Base-by-base conservation (phyloP, 306 rosid genomes). In the Acacia crassicarpa region DNA sequence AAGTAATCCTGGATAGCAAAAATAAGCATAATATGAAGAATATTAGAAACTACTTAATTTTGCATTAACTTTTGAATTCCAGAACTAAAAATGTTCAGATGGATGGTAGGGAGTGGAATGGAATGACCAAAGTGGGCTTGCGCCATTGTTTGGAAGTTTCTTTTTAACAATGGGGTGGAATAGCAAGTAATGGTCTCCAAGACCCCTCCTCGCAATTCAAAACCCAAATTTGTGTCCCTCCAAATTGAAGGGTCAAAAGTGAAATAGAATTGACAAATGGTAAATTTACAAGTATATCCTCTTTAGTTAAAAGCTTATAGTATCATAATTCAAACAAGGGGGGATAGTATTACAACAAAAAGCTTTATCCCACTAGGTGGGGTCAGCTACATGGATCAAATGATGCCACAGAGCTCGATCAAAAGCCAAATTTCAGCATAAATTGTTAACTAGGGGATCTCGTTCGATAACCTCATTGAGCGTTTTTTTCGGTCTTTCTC, bases 1-100 rank as follows among this genome's bases (percentile, higher is more conserved):
- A 76, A 83, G 82, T 44, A 53, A 76, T 59, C 62, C 79, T 70
- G 69, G 19, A 45, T 48, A 67, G 76, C 15, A 54, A 74, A 38
- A 74, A 62, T 25, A 32, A 51, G 11, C 35, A 67, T 58, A 10
- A 23, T 22, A 59, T 22, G 32, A 59, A 45, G 54, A 83, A 77
- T 58, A 67, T 77, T 3, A 70, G 9, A 77, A 74, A 73, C 69
- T 43, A 44, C 62, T 54, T 38, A 67, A 78, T 68, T 67, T 41
- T 22, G 54, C 77, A 56, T 61, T 25, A 41, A 67, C 54, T 65
- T 80, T 59, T 11, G 15, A 59, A 22, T 59, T 40, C 75, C 59
- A 48, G 48, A 32, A 74, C 62, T 3, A 9, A 53, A 51, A 53
- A 19, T 53, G 62, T 56, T 25, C 12, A 6, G 35, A 61, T 61